Conservation (phyloP, 441 rosid species). For the Rhodomyrtus psidioides region DNA sequence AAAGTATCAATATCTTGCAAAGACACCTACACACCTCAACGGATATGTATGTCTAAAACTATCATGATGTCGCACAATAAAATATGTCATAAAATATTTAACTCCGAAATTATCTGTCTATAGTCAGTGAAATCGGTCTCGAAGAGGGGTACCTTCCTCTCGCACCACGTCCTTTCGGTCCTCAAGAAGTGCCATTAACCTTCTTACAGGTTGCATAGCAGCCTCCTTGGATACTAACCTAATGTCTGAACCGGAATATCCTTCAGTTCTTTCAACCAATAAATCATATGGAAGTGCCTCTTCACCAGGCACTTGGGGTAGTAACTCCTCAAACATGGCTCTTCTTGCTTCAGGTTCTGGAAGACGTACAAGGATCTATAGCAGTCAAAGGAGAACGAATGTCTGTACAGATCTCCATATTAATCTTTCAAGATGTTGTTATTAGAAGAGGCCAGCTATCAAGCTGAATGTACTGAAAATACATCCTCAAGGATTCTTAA, state of each 20-base stretch:
- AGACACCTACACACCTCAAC: background rate
- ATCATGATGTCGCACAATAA: background rate
- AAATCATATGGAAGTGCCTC: constrained; percentile 66
- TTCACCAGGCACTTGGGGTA: constrained; percentile 42
- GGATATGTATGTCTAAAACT: background rate
- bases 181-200: constrained; percentile 60
- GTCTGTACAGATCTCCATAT: background rate
- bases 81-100: background rate
- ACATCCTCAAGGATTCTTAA: background rate
- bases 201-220: constrained; percentile 94
- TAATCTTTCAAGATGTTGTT: background rate
- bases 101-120: background rate
- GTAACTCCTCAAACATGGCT: constrained; percentile 75
- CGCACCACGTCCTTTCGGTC: constrained; percentile 43
- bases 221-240: constrained; percentile 86
- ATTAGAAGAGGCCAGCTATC: background rate
- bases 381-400: background rate
- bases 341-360: constrained; percentile 81
- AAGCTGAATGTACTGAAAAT: background rate
- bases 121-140: background rate
- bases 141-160: constrained; percentile 52
- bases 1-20: background rate
- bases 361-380: constrained; percentile 81
- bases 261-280: constrained; percentile 63
- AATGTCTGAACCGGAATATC: constrained; percentile 90